phyloP scores from a whole-genome alignment of 2,329 filamentous ascomycete genomes.

The Phaeosphaeria sp. region DNA sequence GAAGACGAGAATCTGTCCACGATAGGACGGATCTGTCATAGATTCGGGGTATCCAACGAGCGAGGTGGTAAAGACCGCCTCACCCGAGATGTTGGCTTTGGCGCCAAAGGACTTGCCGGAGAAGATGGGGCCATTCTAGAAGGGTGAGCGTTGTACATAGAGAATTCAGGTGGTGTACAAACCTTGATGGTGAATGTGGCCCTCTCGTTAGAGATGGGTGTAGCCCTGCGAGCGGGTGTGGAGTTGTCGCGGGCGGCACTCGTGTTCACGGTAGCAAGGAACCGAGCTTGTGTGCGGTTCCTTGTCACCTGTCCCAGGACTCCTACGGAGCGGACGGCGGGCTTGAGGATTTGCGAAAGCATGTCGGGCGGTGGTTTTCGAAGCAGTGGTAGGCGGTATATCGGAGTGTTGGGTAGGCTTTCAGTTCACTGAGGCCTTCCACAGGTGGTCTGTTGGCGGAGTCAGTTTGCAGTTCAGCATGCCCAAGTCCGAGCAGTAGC shows the following conservation, averaged over 20 bases:
- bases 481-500: conserved; percentile 27
- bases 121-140: conserved; percentile 89
- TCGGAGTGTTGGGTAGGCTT: conserved; percentile 33
- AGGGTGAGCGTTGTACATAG: conserved; percentile 37
- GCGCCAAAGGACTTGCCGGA: conserved; percentile 96
- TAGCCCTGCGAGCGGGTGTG: conserved; percentile 63
- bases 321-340: conserved; percentile 51
- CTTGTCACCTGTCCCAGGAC: conserved; percentile 56
- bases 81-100: conserved; percentile 94
- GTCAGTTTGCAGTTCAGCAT: conserved; percentile 32
- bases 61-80: conserved; percentile 98
- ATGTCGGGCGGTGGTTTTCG: conserved; percentile 51
- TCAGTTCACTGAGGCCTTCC: conserved; percentile 71
- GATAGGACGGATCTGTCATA: conserved; percentile 72
- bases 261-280: conserved; percentile 70
- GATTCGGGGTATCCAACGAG: conserved; percentile 97
- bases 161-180: conserved; percentile 44
- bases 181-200: conserved; percentile 95
- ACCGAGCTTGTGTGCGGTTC: conserved; percentile 54
- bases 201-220: conserved; percentile 73
- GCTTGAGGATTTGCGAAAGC: conserved; percentile 62
- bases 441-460: conserved; percentile 64
- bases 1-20: conserved; percentile 95
- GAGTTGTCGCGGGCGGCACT: conserved; percentile 75
- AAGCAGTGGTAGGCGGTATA: conserved; percentile 15